A percentile compares a stretch with the other conserved stretches of the same genome.
Conservation (phyloP, 805 yeast species). For the Myxozyma lipomycoides region DNA sequence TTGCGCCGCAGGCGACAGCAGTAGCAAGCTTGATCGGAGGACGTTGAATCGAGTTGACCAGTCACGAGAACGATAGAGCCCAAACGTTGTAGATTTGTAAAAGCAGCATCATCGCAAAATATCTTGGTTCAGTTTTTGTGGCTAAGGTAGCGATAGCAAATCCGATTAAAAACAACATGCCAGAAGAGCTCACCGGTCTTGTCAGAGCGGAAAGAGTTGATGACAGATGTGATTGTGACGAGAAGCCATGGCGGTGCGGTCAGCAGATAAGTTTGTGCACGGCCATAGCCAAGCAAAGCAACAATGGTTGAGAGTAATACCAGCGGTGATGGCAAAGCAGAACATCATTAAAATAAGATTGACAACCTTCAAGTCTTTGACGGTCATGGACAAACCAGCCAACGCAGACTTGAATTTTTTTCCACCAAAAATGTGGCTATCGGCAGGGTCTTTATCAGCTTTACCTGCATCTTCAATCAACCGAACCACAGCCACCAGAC, state of each 20-base stretch:
- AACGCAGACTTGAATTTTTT: slow-evolving; percentile 5
- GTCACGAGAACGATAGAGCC: slow-evolving; percentile 52
- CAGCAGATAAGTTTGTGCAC: slow-evolving; percentile 50
- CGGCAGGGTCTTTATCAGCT: slow-evolving; percentile 37
- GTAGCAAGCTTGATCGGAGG: slow-evolving; percentile 46
- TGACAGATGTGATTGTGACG: slow-evolving; percentile 17
- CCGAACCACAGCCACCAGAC: slow-evolving; percentile 40
- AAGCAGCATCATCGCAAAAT: slow-evolving; percentile 53
- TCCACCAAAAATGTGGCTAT: background rate
- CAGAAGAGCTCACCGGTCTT: slow-evolving; percentile 36
- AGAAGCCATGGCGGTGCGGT: slow-evolving; percentile 29
- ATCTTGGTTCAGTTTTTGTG: slow-evolving; percentile 53
- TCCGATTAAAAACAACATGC: slow-evolving; percentile 45
- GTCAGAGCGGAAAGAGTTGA: slow-evolving; percentile 26
- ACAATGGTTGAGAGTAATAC: slow-evolving; percentile 57
- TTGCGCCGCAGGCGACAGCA: slow-evolving; percentile 49
- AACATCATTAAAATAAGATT: slow-evolving; percentile 24
- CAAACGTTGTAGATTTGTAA: slow-evolving; percentile 55
- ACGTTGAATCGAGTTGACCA: slow-evolving; percentile 52
- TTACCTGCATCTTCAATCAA: slow-evolving; percentile 43
- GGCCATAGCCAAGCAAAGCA: slow-evolving; percentile 49
- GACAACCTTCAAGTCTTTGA: slow-evolving; percentile 30
- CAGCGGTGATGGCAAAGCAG: slow-evolving; percentile 54
- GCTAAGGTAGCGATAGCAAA: slow-evolving; percentile 51
- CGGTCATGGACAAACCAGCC: slow-evolving; percentile 22